Evolutionary conservation across 805 yeast species (phyloP).

Genomic region (Schwanniomyces sp.): DNA sequence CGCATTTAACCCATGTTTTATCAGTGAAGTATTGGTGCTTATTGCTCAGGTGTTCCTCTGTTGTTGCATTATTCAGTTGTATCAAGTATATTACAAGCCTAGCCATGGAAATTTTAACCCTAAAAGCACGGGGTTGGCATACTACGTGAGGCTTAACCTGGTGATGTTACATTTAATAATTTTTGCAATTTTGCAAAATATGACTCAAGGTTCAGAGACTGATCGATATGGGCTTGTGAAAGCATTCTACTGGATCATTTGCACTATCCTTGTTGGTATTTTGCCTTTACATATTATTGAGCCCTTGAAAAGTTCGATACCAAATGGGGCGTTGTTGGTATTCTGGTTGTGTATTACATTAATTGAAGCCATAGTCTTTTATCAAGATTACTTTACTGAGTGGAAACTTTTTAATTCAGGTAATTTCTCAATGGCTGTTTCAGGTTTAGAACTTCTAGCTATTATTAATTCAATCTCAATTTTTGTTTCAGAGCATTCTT

Average conservation of each 20-base stretch:
- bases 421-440: slow-evolving; percentile 5
- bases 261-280: slow-evolving; percentile 11
- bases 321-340: slow-evolving; percentile 19
- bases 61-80: slow-evolving; percentile 1
- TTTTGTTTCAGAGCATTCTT: slow-evolving; percentile 35
- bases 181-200: slow-evolving; percentile 11
- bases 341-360: slow-evolving; percentile 29
- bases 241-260: slow-evolving; percentile 11
- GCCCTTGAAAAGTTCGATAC: slow-evolving; percentile 16
- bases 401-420: slow-evolving; percentile 19
- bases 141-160: slow-evolving; percentile 17
- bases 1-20: slow-evolving; percentile 37
- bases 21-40: slow-evolving; percentile 12
- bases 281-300: slow-evolving; percentile 29
- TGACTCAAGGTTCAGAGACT: slow-evolving; percentile 20
- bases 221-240: slow-evolving; percentile 19
- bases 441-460: slow-evolving; percentile 22
- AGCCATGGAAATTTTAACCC: slow-evolving; percentile 17
- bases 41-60: slow-evolving; percentile 7
- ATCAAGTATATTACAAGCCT: not conserved
- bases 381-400: slow-evolving; percentile 24
- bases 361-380: slow-evolving; percentile 18
- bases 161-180: slow-evolving; percentile 18
- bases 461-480: slow-evolving; percentile 29
- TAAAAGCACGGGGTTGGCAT: slow-evolving; percentile 24